Percentiles rank a stretch among this genome's conserved stretches.
Conservation (phyloP, 306 rosid species). For the Dicorynia guianensis region DNA sequence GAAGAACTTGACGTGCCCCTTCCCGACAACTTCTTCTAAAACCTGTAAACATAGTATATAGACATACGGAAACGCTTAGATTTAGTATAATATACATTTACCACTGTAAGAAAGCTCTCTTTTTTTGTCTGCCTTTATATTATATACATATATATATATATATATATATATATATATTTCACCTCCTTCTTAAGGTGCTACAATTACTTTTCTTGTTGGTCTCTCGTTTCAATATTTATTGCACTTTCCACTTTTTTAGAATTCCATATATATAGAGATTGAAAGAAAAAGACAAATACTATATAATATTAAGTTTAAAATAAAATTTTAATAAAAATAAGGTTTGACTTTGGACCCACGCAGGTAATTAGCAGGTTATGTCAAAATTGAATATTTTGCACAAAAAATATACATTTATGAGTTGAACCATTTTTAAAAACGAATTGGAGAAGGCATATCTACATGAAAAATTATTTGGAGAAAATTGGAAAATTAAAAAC, state of each 20-base stretch:
- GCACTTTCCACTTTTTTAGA: no score
- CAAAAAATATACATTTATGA: constrained; percentile 17
- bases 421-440: background rate
- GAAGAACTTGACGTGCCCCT: constrained; percentile 40
- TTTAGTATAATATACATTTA: background rate
- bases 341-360: background rate
- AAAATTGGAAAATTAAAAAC: constrained; percentile 20
- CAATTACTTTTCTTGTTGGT: no score
- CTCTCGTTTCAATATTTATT: no score
- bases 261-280: no score
- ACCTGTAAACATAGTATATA: constrained; percentile 47
- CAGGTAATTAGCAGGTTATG: constrained; percentile 17
- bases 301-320: no score
- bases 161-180: no score
- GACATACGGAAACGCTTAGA: constrained; percentile 27
- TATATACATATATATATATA: no score
- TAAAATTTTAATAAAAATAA: no score
- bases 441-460: constrained; percentile 7
- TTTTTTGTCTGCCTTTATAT: background rate
- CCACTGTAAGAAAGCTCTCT: background rate
- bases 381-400: constrained; percentile 1
- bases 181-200: no score
- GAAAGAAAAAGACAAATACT: no score
- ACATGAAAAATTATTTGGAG: constrained; percentile 17
- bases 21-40: constrained; percentile 52